Evolutionary conservation across 1,284 basidiomycete species (phyloP).

Genomic region (Apiotrichum sp.): DNA sequence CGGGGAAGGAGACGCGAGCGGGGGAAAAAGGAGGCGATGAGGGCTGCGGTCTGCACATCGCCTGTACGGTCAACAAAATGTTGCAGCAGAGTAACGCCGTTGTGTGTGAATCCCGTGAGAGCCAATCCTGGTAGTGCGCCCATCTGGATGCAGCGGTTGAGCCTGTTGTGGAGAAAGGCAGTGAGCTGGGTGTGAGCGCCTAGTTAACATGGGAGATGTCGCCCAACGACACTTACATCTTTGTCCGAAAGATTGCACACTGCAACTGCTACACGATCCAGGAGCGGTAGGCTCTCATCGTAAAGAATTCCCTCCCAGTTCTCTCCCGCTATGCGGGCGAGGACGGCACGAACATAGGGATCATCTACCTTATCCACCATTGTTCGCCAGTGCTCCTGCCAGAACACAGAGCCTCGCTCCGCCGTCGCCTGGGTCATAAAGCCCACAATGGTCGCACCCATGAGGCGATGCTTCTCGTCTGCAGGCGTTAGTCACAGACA

Average conservation of each 20-base stretch:
- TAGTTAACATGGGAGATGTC: too few relatives aligned
- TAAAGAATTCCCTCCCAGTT: slow-evolving; percentile 80
- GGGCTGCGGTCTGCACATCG: slow-evolving; percentile 79
- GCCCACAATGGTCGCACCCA: slow-evolving; percentile 40
- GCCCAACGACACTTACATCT: slow-evolving; percentile 52
- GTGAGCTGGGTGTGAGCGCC: slow-evolving; percentile 40
- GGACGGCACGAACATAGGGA: slow-evolving; percentile 76
- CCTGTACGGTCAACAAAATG: slow-evolving; percentile 72
- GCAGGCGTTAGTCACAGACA: background rate
- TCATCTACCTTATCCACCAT: slow-evolving; percentile 57
- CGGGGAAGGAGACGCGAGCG: slow-evolving; percentile 25
- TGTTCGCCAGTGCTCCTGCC: slow-evolving; percentile 39
- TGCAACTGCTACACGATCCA: slow-evolving; percentile 78
- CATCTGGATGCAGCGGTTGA: slow-evolving; percentile 36
- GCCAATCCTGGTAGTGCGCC: slow-evolving; percentile 72
- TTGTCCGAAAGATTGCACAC: slow-evolving; percentile 79
- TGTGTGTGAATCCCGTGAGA: slow-evolving; percentile 67
- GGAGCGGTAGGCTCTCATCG: slow-evolving; percentile 72
- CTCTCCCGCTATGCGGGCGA: slow-evolving; percentile 67
- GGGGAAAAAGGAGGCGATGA: slow-evolving; percentile 55
- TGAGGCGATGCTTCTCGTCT: slow-evolving; percentile 40
- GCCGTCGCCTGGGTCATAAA: slow-evolving; percentile 37
- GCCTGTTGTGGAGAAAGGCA: slow-evolving; percentile 44
- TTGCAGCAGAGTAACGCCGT: slow-evolving; percentile 68
- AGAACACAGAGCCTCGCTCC: slow-evolving; percentile 33